Conservation (phyloP, 2,329 filamentous ascomycete genomes). For the Ceratocystis eucalypticola region DNA sequence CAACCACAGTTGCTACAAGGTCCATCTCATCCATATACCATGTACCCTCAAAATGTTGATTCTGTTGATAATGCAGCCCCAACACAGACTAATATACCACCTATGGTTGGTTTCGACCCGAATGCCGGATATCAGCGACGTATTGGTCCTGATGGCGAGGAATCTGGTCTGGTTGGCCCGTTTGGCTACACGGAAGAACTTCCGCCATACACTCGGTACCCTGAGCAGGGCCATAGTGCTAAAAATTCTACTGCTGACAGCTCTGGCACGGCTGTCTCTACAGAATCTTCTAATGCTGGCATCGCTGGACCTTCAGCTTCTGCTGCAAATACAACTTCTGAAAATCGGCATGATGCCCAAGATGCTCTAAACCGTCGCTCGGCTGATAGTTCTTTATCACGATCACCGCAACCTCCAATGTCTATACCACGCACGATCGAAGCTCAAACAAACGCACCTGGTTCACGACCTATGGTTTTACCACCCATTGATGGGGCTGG, state of each 20-base stretch:
- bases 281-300: background rate
- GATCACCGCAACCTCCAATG: slow-evolving; percentile 9
- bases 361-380: background rate
- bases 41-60: slow-evolving; percentile 73
- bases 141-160: slow-evolving; percentile 68
- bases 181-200: slow-evolving; percentile 83
- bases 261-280: slow-evolving; percentile 10
- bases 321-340: slow-evolving; percentile 7
- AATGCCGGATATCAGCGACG: slow-evolving; percentile 55
- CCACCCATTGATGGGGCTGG: slow-evolving; percentile 41
- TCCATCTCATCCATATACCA: slow-evolving; percentile 71
- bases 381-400: too few relatives aligned
- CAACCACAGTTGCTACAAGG: slow-evolving; percentile 27
- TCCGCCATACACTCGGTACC: slow-evolving; percentile 82
- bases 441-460: background rate
- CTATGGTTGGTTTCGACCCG: slow-evolving; percentile 61
- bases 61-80: slow-evolving; percentile 46
- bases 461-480: background rate
- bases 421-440: slow-evolving; percentile 5
- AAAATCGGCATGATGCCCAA: slow-evolving; percentile 1
- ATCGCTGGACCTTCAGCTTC: slow-evolving; percentile 7
- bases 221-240: slow-evolving; percentile 53
- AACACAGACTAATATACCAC: slow-evolving; percentile 36
- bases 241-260: slow-evolving; percentile 28
- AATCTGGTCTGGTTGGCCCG: slow-evolving; percentile 78